phyloP scores from a whole-genome alignment of 495 filamentous ascomycete genomes.

The Cairneyella variabilis region DNA sequence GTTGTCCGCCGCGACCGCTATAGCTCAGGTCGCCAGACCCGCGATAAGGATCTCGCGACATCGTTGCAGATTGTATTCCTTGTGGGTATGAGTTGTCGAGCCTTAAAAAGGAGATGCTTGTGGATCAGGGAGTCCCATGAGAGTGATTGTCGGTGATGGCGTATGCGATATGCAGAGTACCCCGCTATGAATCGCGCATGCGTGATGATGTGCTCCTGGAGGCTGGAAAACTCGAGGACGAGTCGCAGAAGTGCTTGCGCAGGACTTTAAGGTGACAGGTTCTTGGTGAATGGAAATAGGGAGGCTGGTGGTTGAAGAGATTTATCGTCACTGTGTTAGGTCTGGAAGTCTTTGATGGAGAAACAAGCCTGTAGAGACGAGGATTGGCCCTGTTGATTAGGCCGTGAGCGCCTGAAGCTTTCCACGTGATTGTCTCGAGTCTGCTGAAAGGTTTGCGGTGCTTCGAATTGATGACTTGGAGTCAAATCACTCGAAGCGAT shows the following conservation, averaged over 20 bases:
- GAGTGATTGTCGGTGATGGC: neutral
- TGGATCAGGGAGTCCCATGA: neutral
- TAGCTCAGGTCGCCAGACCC: slow-evolving; percentile 14
- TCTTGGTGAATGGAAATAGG: neutral
- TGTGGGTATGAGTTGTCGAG: neutral
- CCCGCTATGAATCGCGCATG: neutral
- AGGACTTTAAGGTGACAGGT: neutral
- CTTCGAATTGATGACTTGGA: too few relatives aligned
- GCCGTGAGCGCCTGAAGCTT: slow-evolving; percentile 3
- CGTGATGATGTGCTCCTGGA: neutral
- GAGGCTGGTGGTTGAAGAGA: slow-evolving; percentile 21
- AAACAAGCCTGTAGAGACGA: slow-evolving; percentile 20
- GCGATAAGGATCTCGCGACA: slow-evolving; percentile 22
- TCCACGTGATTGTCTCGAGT: slow-evolving; percentile 5
- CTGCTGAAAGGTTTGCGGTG: neutral
- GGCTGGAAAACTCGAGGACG: neutral
- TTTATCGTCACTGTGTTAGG: slow-evolving; percentile 16
- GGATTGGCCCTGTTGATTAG: slow-evolving; percentile 17
- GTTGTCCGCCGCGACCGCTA: slow-evolving; percentile 9
- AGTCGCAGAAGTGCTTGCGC: neutral
- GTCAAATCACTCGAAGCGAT: too few relatives aligned
- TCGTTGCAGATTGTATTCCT: slow-evolving; percentile 1
- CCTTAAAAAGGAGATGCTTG: neutral
- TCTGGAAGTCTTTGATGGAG: neutral
- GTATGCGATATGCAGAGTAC: neutral